Evolutionary conservation across 2,329 filamentous ascomycete genomes (phyloP).

Genomic region (Falciphora oryzae): DNA sequence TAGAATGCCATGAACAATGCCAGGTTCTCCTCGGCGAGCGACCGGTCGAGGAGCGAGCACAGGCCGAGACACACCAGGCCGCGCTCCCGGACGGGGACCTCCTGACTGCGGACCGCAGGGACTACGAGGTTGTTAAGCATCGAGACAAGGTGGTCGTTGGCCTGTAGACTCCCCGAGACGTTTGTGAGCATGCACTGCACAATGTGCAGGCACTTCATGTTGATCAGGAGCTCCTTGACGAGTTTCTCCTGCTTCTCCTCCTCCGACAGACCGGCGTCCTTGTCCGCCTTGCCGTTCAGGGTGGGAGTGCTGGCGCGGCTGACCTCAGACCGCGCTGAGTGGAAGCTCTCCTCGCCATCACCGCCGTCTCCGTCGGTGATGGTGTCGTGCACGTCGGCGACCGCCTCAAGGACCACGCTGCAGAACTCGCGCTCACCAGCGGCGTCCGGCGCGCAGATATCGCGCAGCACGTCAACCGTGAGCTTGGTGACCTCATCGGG

Average conservation of each 20-base stretch:
- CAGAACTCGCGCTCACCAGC: constrained; percentile 78
- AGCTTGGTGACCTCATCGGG: constrained; percentile 92
- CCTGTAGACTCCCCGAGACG: constrained; percentile 78
- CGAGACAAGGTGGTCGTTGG: constrained; percentile 87
- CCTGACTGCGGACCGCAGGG: constrained; percentile 87
- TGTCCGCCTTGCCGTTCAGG: constrained; percentile 32
- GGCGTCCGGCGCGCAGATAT: constrained; percentile 70
- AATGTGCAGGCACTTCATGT: constrained; percentile 97
- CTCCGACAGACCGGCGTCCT: constrained; percentile 37
- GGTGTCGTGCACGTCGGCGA: constrained; percentile 93
- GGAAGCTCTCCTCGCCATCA: constrained; percentile 74
- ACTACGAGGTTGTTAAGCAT: constrained; percentile 98
- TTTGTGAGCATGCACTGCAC: constrained; percentile 97
- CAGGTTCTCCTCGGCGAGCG: constrained; percentile 86
- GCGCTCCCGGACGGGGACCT: constrained; percentile 85
- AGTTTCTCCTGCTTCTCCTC: constrained; percentile 69
- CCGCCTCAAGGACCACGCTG: constrained; percentile 81
- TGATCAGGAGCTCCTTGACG: constrained; percentile 87
- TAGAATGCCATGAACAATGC: constrained; percentile 95
- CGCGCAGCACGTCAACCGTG: constrained; percentile 71
- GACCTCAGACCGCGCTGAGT: constrained; percentile 84
- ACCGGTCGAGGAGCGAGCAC: constrained; percentile 85
- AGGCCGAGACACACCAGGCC: constrained; percentile 86
- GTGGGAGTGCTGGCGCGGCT: constrained; percentile 58
- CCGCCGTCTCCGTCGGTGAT: constrained; percentile 64